Evolutionary conservation across 129 eudicot species (phyloP), one percentile per base, ranked within the genome.

Genomic region (Chrysanthemum lavandulifolium): DNA sequence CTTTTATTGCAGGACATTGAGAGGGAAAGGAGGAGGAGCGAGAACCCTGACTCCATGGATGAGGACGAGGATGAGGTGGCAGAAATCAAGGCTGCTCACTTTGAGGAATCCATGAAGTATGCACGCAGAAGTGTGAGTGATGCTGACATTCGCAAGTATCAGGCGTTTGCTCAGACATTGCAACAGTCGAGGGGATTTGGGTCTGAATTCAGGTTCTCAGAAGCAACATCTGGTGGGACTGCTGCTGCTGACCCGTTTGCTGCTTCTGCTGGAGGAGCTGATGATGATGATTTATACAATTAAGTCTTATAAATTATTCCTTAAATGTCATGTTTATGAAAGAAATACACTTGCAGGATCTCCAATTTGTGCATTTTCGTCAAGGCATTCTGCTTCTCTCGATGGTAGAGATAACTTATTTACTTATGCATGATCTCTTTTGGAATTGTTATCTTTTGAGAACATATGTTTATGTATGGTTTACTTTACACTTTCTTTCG

Each of bases 121-220:
- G 89, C 89, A 2, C 82, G 89, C 18, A 67, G 89, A 51, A 85
- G 89, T 79, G 89, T 85, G 67, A 82, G 89, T 16, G 84, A 84
- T 76, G 86, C 86, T 14, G 92, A 86, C 67, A 86, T 86, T 6
- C 61, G 84, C 62, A 86, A 86, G 55, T 86, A 86, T 55, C 92
- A 86, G 73, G 52, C 71, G 1, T 87, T 87, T 82, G 86, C 92
- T 23, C 92, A 84, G 78, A 87, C 92, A 3, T 74, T 87, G 61
- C 89, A 84, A 71, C 86, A 82, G 31, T 87, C 88, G 13, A 83
- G 88, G 33, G 91, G 88, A 10, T 72, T 83, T 55, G 87, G 91
- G 12, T 57, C 82, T 0, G 91, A 86, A 49, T 86, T 86, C 54
- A 68, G 88, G 16, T 86, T 86, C 69, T 57, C 88, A 15, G 82